Conservation (phyloP, 371 early-diverging fungal species). For the Mortierella sp. region DNA sequence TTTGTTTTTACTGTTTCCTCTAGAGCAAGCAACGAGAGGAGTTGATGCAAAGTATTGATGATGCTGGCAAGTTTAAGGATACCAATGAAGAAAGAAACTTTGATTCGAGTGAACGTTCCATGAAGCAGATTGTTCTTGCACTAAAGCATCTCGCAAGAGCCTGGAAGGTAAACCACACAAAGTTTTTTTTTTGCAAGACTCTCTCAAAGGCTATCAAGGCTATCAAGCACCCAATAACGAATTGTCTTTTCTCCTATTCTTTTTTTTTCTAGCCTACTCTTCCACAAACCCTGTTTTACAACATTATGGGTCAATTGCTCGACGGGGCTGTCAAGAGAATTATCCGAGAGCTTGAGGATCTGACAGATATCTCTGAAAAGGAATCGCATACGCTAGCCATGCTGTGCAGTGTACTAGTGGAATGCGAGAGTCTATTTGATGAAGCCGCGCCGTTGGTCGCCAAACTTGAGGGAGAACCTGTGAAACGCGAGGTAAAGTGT, state of each 20-base stretch:
- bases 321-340: slow-evolving; percentile 57
- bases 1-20: too few relatives aligned
- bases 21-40: slow-evolving; percentile 56
- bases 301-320: slow-evolving; percentile 57
- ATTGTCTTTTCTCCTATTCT: background rate
- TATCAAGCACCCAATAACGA: too few relatives aligned
- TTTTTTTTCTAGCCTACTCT: slow-evolving; percentile 46
- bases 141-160: slow-evolving; percentile 57
- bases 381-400: slow-evolving; percentile 72
- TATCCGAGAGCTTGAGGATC: slow-evolving; percentile 62
- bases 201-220: too few relatives aligned
- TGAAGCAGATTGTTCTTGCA: slow-evolving; percentile 62
- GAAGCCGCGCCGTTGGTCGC: slow-evolving; percentile 55
- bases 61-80: slow-evolving; percentile 63
- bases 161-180: slow-evolving; percentile 54
- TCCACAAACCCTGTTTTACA: slow-evolving; percentile 51
- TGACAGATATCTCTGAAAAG: slow-evolving; percentile 75
- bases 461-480: slow-evolving; percentile 42
- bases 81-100: slow-evolving; percentile 58
- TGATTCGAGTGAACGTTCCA: slow-evolving; percentile 58
- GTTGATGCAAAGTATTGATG: slow-evolving; percentile 55
- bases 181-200: slow-evolving; percentile 39
- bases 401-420: slow-evolving; percentile 60
- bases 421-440: slow-evolving; percentile 64
- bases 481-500: slow-evolving; percentile 41